Base-by-base conservation (phyloP, 352 stramenopile genomes). In the Pythium vanterpoolii region DNA sequence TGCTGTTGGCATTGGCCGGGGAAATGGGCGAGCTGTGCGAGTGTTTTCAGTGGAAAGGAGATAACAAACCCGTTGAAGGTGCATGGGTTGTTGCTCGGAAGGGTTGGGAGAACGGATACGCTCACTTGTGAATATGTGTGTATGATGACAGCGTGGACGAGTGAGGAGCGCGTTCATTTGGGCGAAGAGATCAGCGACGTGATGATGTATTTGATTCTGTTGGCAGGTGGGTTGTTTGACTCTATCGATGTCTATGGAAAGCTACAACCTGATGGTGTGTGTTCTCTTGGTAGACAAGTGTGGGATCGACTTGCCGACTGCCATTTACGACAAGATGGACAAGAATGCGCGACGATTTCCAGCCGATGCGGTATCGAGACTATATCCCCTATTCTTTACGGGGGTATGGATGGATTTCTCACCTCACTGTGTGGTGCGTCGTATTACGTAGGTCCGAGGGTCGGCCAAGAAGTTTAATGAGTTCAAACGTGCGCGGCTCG, bases 181-280 rank as follows among this genome's bases (percentile, higher is more conserved):
- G 93, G 89, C 26, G 93, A 99, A 69, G 96, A 99, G 75, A 81
- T 99, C 24, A 97, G 95, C 21, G 96, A 99, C 74, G 95, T 99
- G 45, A 71, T 97, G 40, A 98, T 99, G 64, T 99, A 99, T 63
- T 72, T 98, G 14, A 79, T 99, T n/a, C 87, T 89, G 26, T 81
- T 99, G n/a, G 89, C 93, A 51, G 80, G 76, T 83, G 39, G 2
- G 65, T 30, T 21, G 23, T 13, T 23, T 43, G n/a, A n/a, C n/a
- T 39, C 13, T 19, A 21, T 1, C 6, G 9, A 42, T 6, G 31
- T 11, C 6, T 36, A 13, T 13, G 31, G 31, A 36, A 6, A 36
- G 31, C 31, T 11, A 36, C 31, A 36, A 11, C 6, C 31, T 11
- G 6, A 36, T 36, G 31, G 19, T 4, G 45, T n/a, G 18, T 36